Evolutionary conservation across 768 basidiomycete genomes (phyloP).

Genomic region (Macrolepiota albuminosa): DNA sequence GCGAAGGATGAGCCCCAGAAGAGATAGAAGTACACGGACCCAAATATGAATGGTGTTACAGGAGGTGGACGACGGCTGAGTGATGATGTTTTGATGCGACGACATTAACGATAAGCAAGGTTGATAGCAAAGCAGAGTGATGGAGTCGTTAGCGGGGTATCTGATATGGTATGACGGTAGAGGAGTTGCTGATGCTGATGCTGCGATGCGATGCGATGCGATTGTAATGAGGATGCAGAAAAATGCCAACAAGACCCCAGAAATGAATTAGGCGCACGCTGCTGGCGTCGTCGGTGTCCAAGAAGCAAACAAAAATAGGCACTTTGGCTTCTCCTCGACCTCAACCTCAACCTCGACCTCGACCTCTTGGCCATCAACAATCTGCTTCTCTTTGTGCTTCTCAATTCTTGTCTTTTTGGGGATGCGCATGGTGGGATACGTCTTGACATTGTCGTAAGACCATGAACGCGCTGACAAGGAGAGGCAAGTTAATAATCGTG

Average conservation of each 20-base stretch:
- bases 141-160: slow-evolving; percentile 8
- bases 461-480: slow-evolving; percentile 54
- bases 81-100: slow-evolving; percentile 7
- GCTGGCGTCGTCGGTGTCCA: slow-evolving; percentile 5
- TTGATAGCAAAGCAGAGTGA: slow-evolving; percentile 7
- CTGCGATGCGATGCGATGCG: slow-evolving; percentile 12
- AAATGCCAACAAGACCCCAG: slow-evolving; percentile 1
- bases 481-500: neutral
- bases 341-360: slow-evolving; percentile 50
- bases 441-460: slow-evolving; percentile 72
- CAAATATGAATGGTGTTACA: slow-evolving; percentile 2
- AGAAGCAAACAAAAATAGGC: slow-evolving; percentile 65
- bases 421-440: slow-evolving; percentile 59
- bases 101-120: slow-evolving; percentile 11
- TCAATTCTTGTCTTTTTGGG: slow-evolving; percentile 45
- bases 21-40: slow-evolving; percentile 10
- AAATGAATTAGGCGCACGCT: slow-evolving; percentile 6
- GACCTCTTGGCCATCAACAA: slow-evolving; percentile 38
- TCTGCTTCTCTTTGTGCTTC: slow-evolving; percentile 46
- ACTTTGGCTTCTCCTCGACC: slow-evolving; percentile 50
- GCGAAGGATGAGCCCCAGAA: neutral
- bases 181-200: neutral
- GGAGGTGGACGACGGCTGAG: slow-evolving; percentile 5
- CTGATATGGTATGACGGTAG: slow-evolving; percentile 12
- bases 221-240: slow-evolving; percentile 3